Conservation (phyloP, 768 basidiomycete genomes). For the Termitomyces heimii region DNA sequence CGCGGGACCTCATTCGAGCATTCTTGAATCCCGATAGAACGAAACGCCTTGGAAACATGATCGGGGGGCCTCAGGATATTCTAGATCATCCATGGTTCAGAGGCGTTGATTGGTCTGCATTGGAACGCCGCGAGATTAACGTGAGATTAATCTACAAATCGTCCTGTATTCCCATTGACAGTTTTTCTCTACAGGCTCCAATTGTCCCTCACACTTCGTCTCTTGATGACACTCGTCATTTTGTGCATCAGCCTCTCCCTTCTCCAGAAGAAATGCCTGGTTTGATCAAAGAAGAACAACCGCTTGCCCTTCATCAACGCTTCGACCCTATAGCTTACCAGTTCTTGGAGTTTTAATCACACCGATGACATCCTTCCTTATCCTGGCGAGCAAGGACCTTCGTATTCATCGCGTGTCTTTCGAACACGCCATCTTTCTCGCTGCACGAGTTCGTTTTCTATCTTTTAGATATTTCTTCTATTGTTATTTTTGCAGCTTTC, state of each 20-base stretch:
- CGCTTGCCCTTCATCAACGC: slow-evolving; percentile 51
- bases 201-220: slow-evolving; percentile 81
- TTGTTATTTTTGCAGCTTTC: slow-evolving; percentile 2
- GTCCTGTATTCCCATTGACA: slow-evolving; percentile 3
- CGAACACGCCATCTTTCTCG: neutral
- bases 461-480: neutral
- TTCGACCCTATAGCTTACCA: slow-evolving; percentile 67
- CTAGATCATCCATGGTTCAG: slow-evolving; percentile 93
- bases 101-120: slow-evolving; percentile 88
- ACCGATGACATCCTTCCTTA: neutral
- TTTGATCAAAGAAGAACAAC: slow-evolving; percentile 57
- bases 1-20: slow-evolving; percentile 80
- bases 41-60: slow-evolving; percentile 89
- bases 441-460: neutral
- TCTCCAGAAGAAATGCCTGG: slow-evolving; percentile 77
- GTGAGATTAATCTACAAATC: slow-evolving; percentile 34
- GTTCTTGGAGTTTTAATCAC: slow-evolving; percentile 68
- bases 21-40: slow-evolving; percentile 91
- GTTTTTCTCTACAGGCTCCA: slow-evolving; percentile 52
- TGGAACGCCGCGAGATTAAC: slow-evolving; percentile 82
- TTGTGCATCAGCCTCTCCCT: slow-evolving; percentile 75
- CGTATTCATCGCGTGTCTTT: slow-evolving; percentile 13
- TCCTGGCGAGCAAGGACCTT: neutral
- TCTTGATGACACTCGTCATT: slow-evolving; percentile 81
- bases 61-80: slow-evolving; percentile 87